Conservation (phyloP, 2,329 filamentous ascomycete genomes). For the Talaromyces sp. region DNA sequence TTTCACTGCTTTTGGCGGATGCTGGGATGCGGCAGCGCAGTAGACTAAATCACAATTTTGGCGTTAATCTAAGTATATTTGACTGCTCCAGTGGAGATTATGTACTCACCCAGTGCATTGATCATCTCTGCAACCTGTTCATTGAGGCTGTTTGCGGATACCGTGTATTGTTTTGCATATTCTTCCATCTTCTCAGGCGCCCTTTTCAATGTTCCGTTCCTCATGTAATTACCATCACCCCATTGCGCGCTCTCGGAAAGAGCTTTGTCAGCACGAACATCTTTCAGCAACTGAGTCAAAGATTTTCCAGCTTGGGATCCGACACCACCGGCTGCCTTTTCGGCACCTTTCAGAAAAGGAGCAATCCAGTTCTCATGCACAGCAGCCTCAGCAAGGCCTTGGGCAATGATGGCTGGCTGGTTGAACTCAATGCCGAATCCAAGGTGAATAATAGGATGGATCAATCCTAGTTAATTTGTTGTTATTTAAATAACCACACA, state of each 20-base stretch:
- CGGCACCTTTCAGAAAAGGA: slow-evolving; percentile 43
- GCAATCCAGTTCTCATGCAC: slow-evolving; percentile 58
- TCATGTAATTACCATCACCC: slow-evolving; percentile 57
- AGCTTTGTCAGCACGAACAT: slow-evolving; percentile 51
- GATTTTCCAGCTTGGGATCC: slow-evolving; percentile 26
- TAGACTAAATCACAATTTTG: slow-evolving; percentile 33
- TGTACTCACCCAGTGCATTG: slow-evolving; percentile 50
- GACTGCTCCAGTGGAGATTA: neutral
- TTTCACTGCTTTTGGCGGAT: slow-evolving; percentile 59
- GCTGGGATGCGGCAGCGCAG: slow-evolving; percentile 57
- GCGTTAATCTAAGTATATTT: neutral
- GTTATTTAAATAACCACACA: neutral
- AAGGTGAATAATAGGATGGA: slow-evolving; percentile 79
- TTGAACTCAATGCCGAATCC: slow-evolving; percentile 78
- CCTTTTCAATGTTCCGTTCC: slow-evolving; percentile 61
- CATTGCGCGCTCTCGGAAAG: slow-evolving; percentile 49
- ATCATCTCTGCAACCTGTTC: slow-evolving; percentile 62
- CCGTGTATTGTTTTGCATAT: slow-evolving; percentile 54
- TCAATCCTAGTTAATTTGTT: slow-evolving; percentile 46
- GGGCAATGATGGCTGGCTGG: slow-evolving; percentile 74
- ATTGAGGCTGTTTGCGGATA: slow-evolving; percentile 52
- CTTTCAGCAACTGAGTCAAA: slow-evolving; percentile 57
- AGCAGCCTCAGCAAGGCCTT: slow-evolving; percentile 70
- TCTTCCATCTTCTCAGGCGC: slow-evolving; percentile 59
- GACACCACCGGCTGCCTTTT: slow-evolving; percentile 27